Evolutionary conservation across 1,284 basidiomycete genomes (phyloP), one percentile per base, ranked within the genome.

Genomic region (Porodaedalea pini): DNA sequence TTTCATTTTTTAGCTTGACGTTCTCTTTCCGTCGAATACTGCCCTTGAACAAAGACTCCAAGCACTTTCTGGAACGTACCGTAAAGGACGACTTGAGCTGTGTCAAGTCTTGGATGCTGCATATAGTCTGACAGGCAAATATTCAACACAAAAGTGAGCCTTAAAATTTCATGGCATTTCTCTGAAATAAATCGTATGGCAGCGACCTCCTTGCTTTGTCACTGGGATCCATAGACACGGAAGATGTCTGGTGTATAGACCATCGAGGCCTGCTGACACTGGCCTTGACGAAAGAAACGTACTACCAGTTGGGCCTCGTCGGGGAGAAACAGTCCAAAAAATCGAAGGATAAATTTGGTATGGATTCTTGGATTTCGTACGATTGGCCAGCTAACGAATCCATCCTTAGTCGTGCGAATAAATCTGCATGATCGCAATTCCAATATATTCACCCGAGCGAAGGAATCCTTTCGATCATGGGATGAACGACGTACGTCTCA

Each of bases 221-320:
- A 13, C 17, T 37, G 29, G 51, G 56, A 21, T 41, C 29, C 39
- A 44, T 27, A 31, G 64, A 67, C 23, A 61, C 62, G 25, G 78
- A 81, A 39, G 83, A 86, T 58, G 75, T 73, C 1, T 88, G 86
- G 86, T 83, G 81, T 63, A 71, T 87, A 45, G 85, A 87, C 62
- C 69, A 76, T 1, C 75, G 80, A 8, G 81, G 81, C 2, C 58
- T 80, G 23, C 69, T 88, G 56, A 80, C 80, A 0, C 66, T 86
- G 17, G 78, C 71, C n/a, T 72, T 83, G 2, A 71, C 74, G 27
- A 81, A 80, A 65, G 69, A 72, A 13, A 78, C 79, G 1, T 86
- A 86, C 65, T 75, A 86, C 62, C 68, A 69, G 3, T 72, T 86
- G 4, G 85, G 85, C 0, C 63, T 88, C 19, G 71, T 79, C 0